A percentile compares a stretch with the other conserved stretches of the same genome.
Conservation (phyloP, 768 basidiomycete genomes). For the Rhodotorula babjevae region DNA sequence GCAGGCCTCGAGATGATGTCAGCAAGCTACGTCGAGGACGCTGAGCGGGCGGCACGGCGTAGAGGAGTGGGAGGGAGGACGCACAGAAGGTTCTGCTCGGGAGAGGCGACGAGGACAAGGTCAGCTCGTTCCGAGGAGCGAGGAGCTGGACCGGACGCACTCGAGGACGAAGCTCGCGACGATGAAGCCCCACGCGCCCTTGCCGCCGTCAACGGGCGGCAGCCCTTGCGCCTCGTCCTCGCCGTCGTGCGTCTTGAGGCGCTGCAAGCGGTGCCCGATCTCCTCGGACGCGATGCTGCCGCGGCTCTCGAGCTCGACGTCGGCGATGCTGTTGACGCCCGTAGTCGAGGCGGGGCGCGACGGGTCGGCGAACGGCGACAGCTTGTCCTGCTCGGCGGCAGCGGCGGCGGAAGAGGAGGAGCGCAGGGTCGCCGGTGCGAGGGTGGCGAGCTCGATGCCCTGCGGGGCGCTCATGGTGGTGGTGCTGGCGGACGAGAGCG, state of each 20-base stretch:
- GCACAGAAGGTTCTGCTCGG: no score
- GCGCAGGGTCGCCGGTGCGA: background rate
- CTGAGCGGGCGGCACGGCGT: no score
- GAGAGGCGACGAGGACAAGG: no score
- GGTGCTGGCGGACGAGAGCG: background rate
- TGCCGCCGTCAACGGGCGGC: conserved; percentile 9
- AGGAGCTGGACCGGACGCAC: no score
- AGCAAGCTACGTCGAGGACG: background rate
- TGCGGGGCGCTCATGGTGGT: background rate
- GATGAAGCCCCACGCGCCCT: conserved; percentile 10
- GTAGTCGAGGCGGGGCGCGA: no score
- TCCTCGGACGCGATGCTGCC: no score
- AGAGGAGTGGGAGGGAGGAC: no score
- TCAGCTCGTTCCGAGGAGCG: no score
- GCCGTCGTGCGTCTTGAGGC: background rate
- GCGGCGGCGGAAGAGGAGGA: background rate
- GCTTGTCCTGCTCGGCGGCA: background rate
- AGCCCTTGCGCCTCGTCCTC: background rate
- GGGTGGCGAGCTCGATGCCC: background rate
- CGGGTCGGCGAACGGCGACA: background rate
- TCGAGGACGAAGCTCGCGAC: conserved; percentile 16
- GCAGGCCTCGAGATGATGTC: no score
- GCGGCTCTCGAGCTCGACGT: background rate
- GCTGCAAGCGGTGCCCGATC: no score
- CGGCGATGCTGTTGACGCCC: background rate